Evolutionary conservation across 306 rosid genomes (phyloP), one percentile per base, ranked within the genome.

Genomic region (Casuarina cunninghamiana): DNA sequence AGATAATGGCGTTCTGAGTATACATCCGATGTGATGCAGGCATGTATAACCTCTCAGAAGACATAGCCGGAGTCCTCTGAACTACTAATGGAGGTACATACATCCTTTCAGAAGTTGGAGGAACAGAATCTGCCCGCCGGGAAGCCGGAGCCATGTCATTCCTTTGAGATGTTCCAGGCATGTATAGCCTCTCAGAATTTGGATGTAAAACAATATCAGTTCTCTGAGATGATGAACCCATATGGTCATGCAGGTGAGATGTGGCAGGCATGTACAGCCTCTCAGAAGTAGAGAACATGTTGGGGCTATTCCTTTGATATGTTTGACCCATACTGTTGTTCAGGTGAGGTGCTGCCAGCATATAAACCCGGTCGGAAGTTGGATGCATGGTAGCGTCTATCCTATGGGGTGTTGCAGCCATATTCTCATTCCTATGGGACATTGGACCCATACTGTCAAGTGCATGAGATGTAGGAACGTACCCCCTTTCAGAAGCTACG

Each of bases 1-100:
- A 78, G 43, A 84, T 72, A 55, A 87, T 66, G n/a, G 84, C 63
- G 81, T 80, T 87, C 71, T 84, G 89, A 78, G 76, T 42, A 46
- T 85, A 87, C 85, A 83, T 77, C 80, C 84, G 87, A 61, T 79
- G 88, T 71, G 91, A 72, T 57, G 78, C 74, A 17, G 88, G 85
- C 77, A 78, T 72, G 76, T 84, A 79, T 49, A 81, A 67, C 65
- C 88, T 83, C 84, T 86, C 94, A 5, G 93, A 61, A 12, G 62
- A 46, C 82, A 78, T 49, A 43, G 62, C 72, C 0, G 77, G 42
- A 71, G 70, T 84, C 76, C 86, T 85, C 37, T 84, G 88, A 69
- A 79, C 85, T 37, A 84, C 65, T 26, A 26, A 26, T 4, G 86
- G 67, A 46, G 91, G 76, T 51, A 79, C 45, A 58, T 82, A 84